Base-by-base conservation (phyloP, 148 eudicot species). In the Cornus florida region DNA sequence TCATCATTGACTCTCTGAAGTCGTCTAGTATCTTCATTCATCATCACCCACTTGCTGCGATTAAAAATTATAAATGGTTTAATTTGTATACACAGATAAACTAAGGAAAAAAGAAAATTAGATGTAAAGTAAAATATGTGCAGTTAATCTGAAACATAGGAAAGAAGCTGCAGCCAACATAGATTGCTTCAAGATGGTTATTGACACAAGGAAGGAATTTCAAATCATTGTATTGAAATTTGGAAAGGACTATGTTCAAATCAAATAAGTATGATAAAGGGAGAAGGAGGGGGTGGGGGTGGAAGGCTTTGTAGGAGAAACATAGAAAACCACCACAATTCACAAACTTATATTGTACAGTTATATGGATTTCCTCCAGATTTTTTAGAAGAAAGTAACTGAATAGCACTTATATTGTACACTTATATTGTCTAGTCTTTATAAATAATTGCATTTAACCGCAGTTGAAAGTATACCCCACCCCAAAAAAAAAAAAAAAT, bases 31-130 rank as follows among this genome's bases (percentile, higher is more conserved):
- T 92, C 95, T 87, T 91, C 83, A 86, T 95, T 95, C 99, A 95
- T 95, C 97, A 95, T 93, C 84, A 95, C 94, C 97, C 97, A 95
- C 86, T 91, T 95, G 84, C 99, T 95, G 91, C 85, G 87, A 74
- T 41, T 71, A 80, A 71, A 67, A 68, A 59, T 65, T 35, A 75
- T 41, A 78, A 28, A 23, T 62, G 32, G 11, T 79, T 38, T 38
- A 72, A 57, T 23, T 53, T 67, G 28, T 65, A 39, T 43, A 69
- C 28, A 68, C 28, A 28, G 28, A 28, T 0, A 65, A 75, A 68
- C 24, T 39, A 74, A 23, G 16, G 19, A 38, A 5, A 10, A 13
- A 72, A 24, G 2, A 41, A 35, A 16, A 28, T 28, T 28, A 22
- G 3, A 46, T 38, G n/a, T 2, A 24, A 13, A 33, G 19, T 53